Conservation (phyloP, 2,329 filamentous ascomycete species). For the Fusarium nisikadoi region DNA sequence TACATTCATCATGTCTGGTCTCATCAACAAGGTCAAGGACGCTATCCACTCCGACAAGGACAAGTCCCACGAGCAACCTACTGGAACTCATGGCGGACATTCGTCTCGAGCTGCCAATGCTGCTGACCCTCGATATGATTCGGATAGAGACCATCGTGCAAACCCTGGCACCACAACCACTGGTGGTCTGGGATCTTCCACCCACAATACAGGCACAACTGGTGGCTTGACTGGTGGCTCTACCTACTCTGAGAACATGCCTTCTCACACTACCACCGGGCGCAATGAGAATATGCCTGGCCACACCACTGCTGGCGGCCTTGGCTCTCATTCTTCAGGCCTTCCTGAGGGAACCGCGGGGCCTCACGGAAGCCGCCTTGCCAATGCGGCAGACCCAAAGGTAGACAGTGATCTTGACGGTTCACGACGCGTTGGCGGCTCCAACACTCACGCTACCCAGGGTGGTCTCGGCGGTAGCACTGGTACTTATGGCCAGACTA, state of each 20-base stretch:
- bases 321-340: constrained; percentile 3
- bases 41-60: constrained; percentile 60
- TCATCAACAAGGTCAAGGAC: constrained; percentile 71
- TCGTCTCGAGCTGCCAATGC: constrained; percentile 52
- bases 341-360: constrained; percentile 48
- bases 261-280: background rate
- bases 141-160: constrained; percentile 54
- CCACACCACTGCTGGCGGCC: background rate
- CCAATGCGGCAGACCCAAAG: constrained; percentile 64
- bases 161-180: constrained; percentile 51
- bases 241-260: background rate
- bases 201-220: constrained; percentile 11
- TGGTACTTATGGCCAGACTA: constrained; percentile 25
- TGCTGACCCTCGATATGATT: constrained; percentile 64
- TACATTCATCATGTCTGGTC: constrained; percentile 61
- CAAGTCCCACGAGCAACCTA: constrained; percentile 45
- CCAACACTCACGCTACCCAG: background rate
- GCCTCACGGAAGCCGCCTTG: constrained; percentile 56
- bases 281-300: background rate
- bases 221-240: background rate
- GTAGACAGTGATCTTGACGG: constrained; percentile 50
- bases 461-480: background rate
- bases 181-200: constrained; percentile 5
- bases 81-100: constrained; percentile 21
- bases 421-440: background rate